Conservation (phyloP, 129 eudicot genomes). For the Smallanthus sonchifolius region DNA sequence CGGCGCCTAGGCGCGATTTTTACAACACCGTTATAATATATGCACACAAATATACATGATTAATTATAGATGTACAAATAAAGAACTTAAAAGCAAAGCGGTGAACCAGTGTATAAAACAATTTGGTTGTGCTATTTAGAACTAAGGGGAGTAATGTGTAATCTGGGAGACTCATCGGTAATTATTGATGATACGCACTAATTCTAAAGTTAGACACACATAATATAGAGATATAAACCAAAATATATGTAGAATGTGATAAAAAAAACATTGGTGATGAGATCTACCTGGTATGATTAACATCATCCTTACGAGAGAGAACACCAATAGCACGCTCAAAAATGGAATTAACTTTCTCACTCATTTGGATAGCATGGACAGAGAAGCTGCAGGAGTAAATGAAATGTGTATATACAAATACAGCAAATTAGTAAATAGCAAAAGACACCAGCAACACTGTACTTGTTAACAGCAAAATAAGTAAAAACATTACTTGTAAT, state of each 20-base stretch:
- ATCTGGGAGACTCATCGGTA: background rate
- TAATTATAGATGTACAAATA: background rate
- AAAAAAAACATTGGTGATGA: constrained; percentile 13
- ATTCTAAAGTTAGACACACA: background rate
- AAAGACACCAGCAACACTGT: constrained; percentile 3
- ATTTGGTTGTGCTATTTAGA: background rate
- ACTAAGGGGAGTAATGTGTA: background rate
- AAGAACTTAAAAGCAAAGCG: background rate
- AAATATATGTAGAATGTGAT: background rate
- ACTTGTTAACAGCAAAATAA: background rate
- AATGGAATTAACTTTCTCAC: constrained; percentile 74
- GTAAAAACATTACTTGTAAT: constrained; percentile 62
- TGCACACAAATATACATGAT: background rate
- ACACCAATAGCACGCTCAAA: constrained; percentile 87
- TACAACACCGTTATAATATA: background rate
- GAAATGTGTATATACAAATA: background rate
- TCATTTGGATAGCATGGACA: constrained; percentile 92
- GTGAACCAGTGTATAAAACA: background rate
- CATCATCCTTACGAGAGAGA: constrained; percentile 76
- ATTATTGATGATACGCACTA: background rate
- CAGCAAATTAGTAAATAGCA: background rate
- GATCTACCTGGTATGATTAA: constrained; percentile 48
- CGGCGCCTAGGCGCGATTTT: no score
- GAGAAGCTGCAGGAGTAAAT: constrained; percentile 64
- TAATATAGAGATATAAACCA: background rate